phyloP scores from a whole-genome alignment of 768 basidiomycete species.

The Sistotremastrum suecicum region DNA sequence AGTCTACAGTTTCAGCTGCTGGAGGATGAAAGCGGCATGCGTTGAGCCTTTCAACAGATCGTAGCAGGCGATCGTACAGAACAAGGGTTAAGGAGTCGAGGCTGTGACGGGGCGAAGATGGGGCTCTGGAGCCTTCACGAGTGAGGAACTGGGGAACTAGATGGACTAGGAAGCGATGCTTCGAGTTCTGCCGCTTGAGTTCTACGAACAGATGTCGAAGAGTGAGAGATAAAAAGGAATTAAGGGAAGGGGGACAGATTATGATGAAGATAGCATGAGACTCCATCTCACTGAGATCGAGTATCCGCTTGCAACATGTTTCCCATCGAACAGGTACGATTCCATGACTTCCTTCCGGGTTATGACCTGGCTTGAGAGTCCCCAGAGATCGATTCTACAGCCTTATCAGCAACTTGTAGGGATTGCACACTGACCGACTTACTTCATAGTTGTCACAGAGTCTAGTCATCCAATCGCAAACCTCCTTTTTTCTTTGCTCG shows the following conservation, averaged over 20 bases:
- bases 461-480: slow-evolving; percentile 46
- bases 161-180: slow-evolving; percentile 45
- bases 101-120: slow-evolving; percentile 25
- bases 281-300: slow-evolving; percentile 30
- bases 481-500: slow-evolving; percentile 28
- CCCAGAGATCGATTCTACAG: too few species aligned
- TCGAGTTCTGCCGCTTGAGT: slow-evolving; percentile 30
- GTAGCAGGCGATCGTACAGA: slow-evolving; percentile 58
- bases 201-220: slow-evolving; percentile 59
- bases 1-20: slow-evolving; percentile 25
- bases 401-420: too few species aligned
- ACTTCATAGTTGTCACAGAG: slow-evolving; percentile 47
- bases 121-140: slow-evolving; percentile 30
- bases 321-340: slow-evolving; percentile 53
- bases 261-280: slow-evolving; percentile 51
- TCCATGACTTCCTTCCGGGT: slow-evolving; percentile 23
- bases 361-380: too few species aligned
- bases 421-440: slow-evolving; percentile 10
- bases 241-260: slow-evolving; percentile 39
- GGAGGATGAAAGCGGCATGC: slow-evolving; percentile 30
- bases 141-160: slow-evolving; percentile 58
- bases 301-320: slow-evolving; percentile 41
- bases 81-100: slow-evolving; percentile 29
- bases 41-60: slow-evolving; percentile 45
- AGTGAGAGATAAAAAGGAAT: slow-evolving; percentile 44